Percentiles rank a stretch among this genome's conserved stretches.
Conservation (phyloP, 176 grass and related monocot genomes). For the Luzula sylvatica region DNA sequence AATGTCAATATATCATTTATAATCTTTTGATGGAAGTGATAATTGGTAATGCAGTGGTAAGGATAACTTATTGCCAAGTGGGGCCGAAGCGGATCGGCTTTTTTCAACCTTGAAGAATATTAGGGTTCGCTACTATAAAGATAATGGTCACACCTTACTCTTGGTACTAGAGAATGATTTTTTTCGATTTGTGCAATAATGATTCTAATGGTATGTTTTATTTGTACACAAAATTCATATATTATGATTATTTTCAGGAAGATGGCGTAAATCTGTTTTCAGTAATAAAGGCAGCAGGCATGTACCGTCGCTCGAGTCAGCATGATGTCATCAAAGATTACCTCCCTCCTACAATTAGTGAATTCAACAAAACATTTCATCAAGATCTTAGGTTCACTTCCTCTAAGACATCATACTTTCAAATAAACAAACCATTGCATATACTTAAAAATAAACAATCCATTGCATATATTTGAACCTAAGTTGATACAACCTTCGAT, state of each 20-base stretch:
- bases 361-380: conserved; percentile 69
- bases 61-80: conserved; percentile 80
- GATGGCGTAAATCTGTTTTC: conserved; percentile 70
- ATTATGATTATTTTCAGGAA: conserved; percentile 38
- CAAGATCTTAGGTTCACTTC: conserved; percentile 38
- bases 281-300: conserved; percentile 58
- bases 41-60: conserved; percentile 50
- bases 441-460: too few relatives aligned
- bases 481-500: too few relatives aligned
- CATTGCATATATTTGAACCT: too few relatives aligned
- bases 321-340: conserved; percentile 53
- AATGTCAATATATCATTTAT: too few relatives aligned
- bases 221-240: background rate
- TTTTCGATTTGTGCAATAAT: conserved; percentile 2
- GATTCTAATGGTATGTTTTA: background rate
- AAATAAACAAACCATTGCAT: too few relatives aligned
- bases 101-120: conserved; percentile 68
- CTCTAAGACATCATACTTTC: too few relatives aligned
- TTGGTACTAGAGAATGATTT: conserved; percentile 33
- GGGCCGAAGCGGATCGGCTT: conserved; percentile 76
- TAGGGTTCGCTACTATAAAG: conserved; percentile 83
- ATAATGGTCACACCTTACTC: conserved; percentile 81
- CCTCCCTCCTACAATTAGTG: conserved; percentile 55
- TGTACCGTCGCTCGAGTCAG: conserved; percentile 58
- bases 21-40: background rate